A percentile compares a stretch with the other conserved stretches of the same genome.
phyloP scores from a whole-genome alignment of 129 eudicot species.

The Centaurea solstitialis region DNA sequence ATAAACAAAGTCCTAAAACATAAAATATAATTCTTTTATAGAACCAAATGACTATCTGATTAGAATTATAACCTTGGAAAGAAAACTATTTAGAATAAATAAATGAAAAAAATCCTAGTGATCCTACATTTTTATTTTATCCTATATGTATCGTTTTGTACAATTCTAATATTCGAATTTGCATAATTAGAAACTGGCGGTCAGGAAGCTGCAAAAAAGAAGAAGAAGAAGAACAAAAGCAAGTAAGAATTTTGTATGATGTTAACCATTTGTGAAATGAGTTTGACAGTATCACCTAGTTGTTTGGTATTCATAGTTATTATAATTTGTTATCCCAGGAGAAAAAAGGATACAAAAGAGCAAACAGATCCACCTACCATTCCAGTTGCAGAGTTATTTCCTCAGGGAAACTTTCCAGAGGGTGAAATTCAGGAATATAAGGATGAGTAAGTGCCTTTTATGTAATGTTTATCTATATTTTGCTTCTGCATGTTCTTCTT shows the following conservation, averaged over 20 bases:
- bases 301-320: background rate
- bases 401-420: conserved; percentile 95
- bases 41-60: background rate
- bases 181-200: conserved; percentile 26
- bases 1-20: background rate
- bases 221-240: conserved; percentile 98
- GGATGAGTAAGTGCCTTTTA: conserved; percentile 70
- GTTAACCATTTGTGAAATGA: conserved; percentile 2
- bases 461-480: background rate
- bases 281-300: conserved; percentile 17
- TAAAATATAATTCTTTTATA: background rate
- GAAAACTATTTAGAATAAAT: background rate
- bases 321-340: conserved; percentile 50
- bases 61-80: background rate
- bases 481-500: background rate
- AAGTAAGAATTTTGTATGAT: conserved; percentile 52
- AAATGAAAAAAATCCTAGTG: background rate
- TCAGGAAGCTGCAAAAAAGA: conserved; percentile 87
- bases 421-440: conserved; percentile 97
- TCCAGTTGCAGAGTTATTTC: conserved; percentile 75
- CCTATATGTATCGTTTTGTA: background rate
- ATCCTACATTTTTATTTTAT: background rate
- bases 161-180: conserved; percentile 7
- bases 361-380: conserved; percentile 98
- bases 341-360: conserved; percentile 75